Evolutionary conservation across 139 green algal species (phyloP).

Genomic region (Volvox africanus): DNA sequence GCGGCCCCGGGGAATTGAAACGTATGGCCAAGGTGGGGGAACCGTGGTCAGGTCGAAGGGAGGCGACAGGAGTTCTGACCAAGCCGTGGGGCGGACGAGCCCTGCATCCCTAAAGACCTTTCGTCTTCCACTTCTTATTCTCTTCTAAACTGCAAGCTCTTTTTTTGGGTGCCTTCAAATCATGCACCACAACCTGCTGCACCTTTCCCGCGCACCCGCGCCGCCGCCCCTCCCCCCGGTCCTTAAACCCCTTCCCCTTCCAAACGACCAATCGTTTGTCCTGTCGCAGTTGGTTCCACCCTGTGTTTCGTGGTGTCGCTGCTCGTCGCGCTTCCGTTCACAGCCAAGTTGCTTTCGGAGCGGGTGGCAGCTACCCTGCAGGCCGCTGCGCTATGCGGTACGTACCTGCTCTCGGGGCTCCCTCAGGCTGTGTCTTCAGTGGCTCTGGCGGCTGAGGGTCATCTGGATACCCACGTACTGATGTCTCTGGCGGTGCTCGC

Average conservation of each 20-base stretch:
- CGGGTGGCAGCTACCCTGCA: not conserved
- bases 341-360: conserved; percentile 31
- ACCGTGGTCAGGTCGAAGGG: no score
- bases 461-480: conserved; percentile 88
- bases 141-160: no score
- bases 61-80: no score
- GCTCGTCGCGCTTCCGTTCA: conserved; percentile 26
- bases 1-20: no score
- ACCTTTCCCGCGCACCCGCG: not conserved
- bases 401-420: conserved; percentile 57
- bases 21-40: no score
- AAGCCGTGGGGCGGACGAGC: no score
- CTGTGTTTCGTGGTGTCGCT: conserved; percentile 57
- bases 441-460: conserved; percentile 49
- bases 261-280: not conserved
- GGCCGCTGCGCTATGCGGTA: conserved; percentile 47
- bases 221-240: not conserved
- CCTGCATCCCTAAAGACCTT: not conserved
- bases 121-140: not conserved
- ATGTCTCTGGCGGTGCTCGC: conserved; percentile 83
- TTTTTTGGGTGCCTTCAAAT: no score
- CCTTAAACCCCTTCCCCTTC: not conserved
- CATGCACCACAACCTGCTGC: not conserved
- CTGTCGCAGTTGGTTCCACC: conserved; percentile 27
- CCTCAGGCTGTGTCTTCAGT: conserved; percentile 64